Evolutionary conservation across 2,329 filamentous ascomycete genomes (phyloP), one percentile per base, ranked within the genome.

Genomic region (Cladosporium oxysporum): DNA sequence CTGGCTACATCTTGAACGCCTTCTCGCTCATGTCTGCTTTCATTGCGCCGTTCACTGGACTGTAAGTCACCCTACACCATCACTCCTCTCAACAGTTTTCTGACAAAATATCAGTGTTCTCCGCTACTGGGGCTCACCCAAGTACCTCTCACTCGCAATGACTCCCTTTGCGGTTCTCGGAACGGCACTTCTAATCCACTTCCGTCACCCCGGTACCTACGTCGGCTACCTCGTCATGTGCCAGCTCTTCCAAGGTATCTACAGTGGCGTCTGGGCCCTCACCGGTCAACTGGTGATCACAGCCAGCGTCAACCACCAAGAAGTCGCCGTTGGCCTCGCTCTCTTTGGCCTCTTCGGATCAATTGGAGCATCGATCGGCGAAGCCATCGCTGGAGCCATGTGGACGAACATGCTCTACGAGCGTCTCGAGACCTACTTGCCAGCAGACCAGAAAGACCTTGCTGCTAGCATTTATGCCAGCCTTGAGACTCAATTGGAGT

Each of bases 401-500:
- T 61, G 58, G 58, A 73, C 75, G 14, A 71, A 71, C 28, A 70
- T 69, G 6, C 71, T 72, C 61, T 69, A 66, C 16, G 57, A 52
- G 12, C 69, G 71, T 8, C 66, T 73, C 52, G 65, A 65, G 6
- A 21, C 58, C 29, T 59, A 60, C 21, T 28, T 71, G 23, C 69
- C 69, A 3, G 67, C 49, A 1, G 62, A 58, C 18, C 21, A 47
- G 31, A 53, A 65, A 31, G 62, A 49, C 16, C 35, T 50, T 16
- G 62, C 69, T 49, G 70, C 70, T 2, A 35, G 71, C 14, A 79
- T 89, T 52, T 86, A 86, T 67, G 81, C 82, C 33, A 81, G 82
- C 68, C 71, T 90, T 29, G 78, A 77, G 0, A 79, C 79, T 2
- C 89, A 90, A 69, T 74, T 87, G 4, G 76, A 75, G n/a, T 89